Base-by-base conservation (phyloP, 1,284 basidiomycete genomes). In the Earliella scabrosa region DNA sequence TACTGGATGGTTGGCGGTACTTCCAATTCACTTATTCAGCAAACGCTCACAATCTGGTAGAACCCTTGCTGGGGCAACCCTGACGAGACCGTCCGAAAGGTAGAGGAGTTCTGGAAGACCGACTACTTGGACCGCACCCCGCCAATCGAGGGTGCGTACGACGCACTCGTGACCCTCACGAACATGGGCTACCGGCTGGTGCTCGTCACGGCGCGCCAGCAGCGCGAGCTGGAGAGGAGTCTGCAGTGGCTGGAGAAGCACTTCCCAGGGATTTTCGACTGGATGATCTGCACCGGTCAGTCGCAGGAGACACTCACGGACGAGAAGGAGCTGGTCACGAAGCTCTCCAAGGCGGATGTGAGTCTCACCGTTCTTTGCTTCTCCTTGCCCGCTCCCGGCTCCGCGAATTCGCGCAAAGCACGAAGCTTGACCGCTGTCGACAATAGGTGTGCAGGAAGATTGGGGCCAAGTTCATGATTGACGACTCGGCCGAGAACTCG, bases 401-500 rank as follows among this genome's bases (percentile, higher is more conserved):
- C 14, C 26, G n/a, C 16, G 20, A 31, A 13, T 45, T 18, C 10
- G 20, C 21, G 27, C 36, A 2, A 24, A 18, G n/a, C n/a, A n/a
- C n/a, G n/a, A n/a, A n/a, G n/a, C n/a, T n/a, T n/a, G n/a, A n/a
- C n/a, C n/a, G n/a, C n/a, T n/a, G n/a, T n/a, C n/a, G n/a, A 18
- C 3, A 8, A 13, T 56, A 88, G 86, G 82, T 90, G 43, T 89
- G 90, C 68, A 73, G 81, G 47, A 78, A 82, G 57, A 74, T 91
- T 14, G 77, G 79, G 23, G 87, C 89, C 16, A 75, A 79, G 44
- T 69, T 93, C 36, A 73, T 93, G 47, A 85, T 93, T 54, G 91
- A 93, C 73, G 91, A 93, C 73, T 90, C 88, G 3, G 69, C 85
- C 32, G 91, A 93, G 71, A 92, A 93, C 69, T 87, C 87, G 16